Conservation (phyloP, 768 basidiomycete genomes). For the Hygrophoropsis aurantiaca region DNA sequence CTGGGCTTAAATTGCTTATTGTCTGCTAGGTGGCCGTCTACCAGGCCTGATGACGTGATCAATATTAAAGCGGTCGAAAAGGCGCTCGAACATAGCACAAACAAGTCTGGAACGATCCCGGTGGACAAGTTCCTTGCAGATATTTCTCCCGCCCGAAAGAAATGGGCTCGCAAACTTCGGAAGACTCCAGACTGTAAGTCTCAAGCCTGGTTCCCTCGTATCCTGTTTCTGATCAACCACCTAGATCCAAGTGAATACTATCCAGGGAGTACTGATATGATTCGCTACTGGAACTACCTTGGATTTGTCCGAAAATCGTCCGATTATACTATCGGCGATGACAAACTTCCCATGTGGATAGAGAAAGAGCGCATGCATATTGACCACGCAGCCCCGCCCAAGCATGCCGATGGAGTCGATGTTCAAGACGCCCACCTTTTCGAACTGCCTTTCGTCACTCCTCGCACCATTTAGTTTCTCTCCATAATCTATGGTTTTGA, state of each 20-base stretch:
- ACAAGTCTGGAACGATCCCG: neutral
- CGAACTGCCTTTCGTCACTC: no score
- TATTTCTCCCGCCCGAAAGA: neutral
- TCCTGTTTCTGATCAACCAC: no score
- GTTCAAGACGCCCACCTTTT: no score
- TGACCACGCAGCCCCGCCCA: no score
- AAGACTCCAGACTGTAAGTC: neutral
- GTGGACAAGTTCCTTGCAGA: slow-evolving; percentile 1
- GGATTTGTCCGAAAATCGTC: slow-evolving; percentile 12
- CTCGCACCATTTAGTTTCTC: no score
- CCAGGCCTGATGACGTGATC: slow-evolving; percentile 8
- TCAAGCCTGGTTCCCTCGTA: no score
- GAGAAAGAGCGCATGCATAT: slow-evolving; percentile 4
- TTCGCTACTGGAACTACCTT: slow-evolving; percentile 14
- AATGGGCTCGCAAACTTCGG: slow-evolving; percentile 6
- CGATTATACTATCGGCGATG: neutral
- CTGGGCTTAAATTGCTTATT: neutral
- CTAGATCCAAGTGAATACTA: slow-evolving; percentile 5
- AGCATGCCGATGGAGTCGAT: no score
- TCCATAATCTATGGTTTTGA: no score
- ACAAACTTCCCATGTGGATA: slow-evolving; percentile 1
- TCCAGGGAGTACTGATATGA: slow-evolving; percentile 19
- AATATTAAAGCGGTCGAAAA: neutral
- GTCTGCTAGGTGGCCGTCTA: slow-evolving; percentile 8
- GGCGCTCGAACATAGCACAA: no score